phyloP scores from a whole-genome alignment of 805 yeast species.

The Starmerella vitae region DNA sequence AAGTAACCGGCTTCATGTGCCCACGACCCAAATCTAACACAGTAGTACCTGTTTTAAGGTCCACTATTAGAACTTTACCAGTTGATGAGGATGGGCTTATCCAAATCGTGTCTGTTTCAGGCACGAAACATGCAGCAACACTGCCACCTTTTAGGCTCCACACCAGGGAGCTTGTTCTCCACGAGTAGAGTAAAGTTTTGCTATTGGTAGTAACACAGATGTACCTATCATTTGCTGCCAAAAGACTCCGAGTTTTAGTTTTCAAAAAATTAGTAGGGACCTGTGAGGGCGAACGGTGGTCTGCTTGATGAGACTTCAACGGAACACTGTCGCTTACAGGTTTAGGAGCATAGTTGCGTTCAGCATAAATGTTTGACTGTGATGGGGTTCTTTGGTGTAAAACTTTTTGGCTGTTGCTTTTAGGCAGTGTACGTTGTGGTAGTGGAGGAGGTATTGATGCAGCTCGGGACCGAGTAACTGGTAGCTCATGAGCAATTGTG shows the following conservation, averaged over 20 bases:
- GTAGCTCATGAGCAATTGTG: neutral
- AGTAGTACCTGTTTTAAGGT: neutral
- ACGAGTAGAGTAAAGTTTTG: conserved; percentile 9
- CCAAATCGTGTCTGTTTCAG: conserved; percentile 9
- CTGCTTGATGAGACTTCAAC: conserved; percentile 10
- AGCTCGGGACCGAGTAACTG: too few relatives aligned
- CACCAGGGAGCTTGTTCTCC: conserved; percentile 11
- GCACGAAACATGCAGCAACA: conserved; percentile 6
- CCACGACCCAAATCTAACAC: conserved; percentile 4
- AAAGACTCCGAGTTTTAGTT: conserved; percentile 1
- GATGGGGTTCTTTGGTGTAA: too few relatives aligned
- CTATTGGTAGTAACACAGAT: conserved; percentile 5
- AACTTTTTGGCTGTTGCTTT: too few relatives aligned
- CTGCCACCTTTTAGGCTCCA: conserved; percentile 10
- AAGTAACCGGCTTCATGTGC: conserved; percentile 13
- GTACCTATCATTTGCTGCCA: conserved; percentile 12
- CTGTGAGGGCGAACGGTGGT: conserved; percentile 9
- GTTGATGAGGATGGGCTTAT: conserved; percentile 4
- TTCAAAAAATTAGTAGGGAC: conserved; percentile 8
- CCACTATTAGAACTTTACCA: conserved; percentile 3
- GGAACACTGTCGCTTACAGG: conserved; percentile 1
- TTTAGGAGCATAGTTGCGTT: conserved; percentile 7
- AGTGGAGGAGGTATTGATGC: too few relatives aligned
- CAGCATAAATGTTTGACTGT: neutral
- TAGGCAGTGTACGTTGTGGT: too few relatives aligned